phyloP scores from a whole-genome alignment of 805 yeast species.

The Candida nemodendra region DNA sequence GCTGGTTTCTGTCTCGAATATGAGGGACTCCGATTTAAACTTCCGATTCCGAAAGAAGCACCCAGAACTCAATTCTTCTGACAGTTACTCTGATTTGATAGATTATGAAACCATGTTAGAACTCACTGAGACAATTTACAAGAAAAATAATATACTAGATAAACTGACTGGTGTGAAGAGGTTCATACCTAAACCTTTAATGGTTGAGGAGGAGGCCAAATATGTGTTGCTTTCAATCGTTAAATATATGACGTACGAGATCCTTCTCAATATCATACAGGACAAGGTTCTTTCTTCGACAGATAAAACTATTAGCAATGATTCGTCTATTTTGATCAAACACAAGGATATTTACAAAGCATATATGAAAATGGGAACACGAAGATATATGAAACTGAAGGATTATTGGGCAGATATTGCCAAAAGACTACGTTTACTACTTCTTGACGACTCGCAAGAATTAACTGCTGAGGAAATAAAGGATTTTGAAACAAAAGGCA shows the following conservation, averaged over 20 bases:
- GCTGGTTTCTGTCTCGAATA: constrained; percentile 10
- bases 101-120: constrained; percentile 12
- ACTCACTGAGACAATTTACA: constrained; percentile 14
- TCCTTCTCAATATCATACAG: constrained; percentile 14
- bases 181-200: constrained; percentile 11
- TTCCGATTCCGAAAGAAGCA: constrained; percentile 13
- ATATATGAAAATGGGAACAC: constrained; percentile 2
- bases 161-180: constrained; percentile 7
- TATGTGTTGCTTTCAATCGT: constrained; percentile 12
- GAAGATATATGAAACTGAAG: constrained; percentile 11
- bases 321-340: constrained; percentile 1
- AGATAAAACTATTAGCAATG: not conserved
- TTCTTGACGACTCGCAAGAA: constrained; percentile 7
- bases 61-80: constrained; percentile 5
- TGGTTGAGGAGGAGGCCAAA: constrained; percentile 11
- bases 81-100: constrained; percentile 13
- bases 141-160: constrained; percentile 8
- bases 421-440: constrained; percentile 12
- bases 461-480: constrained; percentile 1
- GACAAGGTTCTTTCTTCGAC: constrained; percentile 1
- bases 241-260: constrained; percentile 14
- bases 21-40: constrained; percentile 13
- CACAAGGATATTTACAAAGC: constrained; percentile 13
- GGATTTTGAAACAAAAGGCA: not conserved
- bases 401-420: constrained; percentile 22